Conservation (phyloP, 108 stramenopile species). For the Fistulifera pelliculosa region DNA sequence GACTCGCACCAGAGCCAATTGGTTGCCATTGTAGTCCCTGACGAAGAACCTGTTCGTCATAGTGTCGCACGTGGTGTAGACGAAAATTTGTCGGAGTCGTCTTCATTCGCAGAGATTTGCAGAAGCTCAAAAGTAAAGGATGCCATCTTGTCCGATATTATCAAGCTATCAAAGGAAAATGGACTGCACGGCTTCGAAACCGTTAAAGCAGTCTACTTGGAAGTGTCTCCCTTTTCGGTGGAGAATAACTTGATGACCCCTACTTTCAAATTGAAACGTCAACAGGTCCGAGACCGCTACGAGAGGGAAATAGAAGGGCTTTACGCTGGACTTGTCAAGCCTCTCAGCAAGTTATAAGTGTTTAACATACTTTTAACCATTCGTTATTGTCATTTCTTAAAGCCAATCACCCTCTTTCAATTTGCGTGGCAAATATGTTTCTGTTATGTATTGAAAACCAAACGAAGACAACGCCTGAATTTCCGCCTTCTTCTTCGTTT, state of each 20-base stretch:
- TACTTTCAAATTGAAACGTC: constrained; percentile 93
- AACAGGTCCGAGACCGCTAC: constrained; percentile 68
- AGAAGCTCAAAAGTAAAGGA: constrained; percentile 40
- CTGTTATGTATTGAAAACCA: constrained; percentile 97
- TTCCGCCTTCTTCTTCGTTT: constrained; percentile 95
- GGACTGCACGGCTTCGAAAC: constrained; percentile 90
- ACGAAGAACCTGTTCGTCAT: constrained; percentile 72
- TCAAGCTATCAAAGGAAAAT: constrained; percentile 43
- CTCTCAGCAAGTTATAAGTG: constrained; percentile 48
- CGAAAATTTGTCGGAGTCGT: not conserved
- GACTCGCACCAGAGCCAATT: constrained; percentile 84
- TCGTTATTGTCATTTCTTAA: constrained; percentile 10
- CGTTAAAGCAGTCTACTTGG: constrained; percentile 73
- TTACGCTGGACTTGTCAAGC: constrained; percentile 50
- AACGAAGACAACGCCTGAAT: constrained; percentile 93
- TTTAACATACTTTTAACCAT: not conserved
- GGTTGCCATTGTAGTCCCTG: constrained; percentile 90
- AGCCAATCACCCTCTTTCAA: constrained; percentile 92
- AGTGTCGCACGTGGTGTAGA: constrained; percentile 15
- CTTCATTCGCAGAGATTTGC: constrained; percentile 66
- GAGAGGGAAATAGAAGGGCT: constrained; percentile 67
- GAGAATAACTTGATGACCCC: constrained; percentile 89
- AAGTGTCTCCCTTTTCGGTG: constrained; percentile 58
- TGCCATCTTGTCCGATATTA: constrained; percentile 58
- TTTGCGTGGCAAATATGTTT: constrained; percentile 92